Base-by-base conservation (phyloP, 352 stramenopile species). In the Phytophthora quininea region DNA sequence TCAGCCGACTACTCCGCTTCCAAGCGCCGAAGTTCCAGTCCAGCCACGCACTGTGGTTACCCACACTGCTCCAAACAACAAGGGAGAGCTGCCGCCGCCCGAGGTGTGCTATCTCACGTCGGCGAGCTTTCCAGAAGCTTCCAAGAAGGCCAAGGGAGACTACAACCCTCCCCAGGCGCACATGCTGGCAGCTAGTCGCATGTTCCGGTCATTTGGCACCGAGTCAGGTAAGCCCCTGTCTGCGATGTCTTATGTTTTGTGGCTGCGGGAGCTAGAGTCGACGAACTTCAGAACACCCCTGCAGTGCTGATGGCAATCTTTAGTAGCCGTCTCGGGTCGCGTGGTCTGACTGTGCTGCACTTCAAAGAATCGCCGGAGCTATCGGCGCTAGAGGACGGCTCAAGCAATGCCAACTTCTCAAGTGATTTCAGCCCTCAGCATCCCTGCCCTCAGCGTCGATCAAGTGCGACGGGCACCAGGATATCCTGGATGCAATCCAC, bases 271-370 rank as follows among this genome's bases (percentile, higher is more conserved):
- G 42, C 33, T 48, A 46, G 43, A 51, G 15, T 54, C 48, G 30
- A 15, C 61, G 6, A 24, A 27, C 14, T 67, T 67, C 58, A 58
- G n/a, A 37, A 47, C 35, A 51, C 57, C 3, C 57, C 38, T 4
- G 37, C 45, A 1, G 64, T 67, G n/a, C 35, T 71, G 30, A 66
- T 66, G 45, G 46, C 50, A 4, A 42, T 71, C 1, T 63, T 71
- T 24, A 54, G 40, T 6, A 51, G 62, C 12, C 48, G 62, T 19
- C 31, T 70, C 15, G 62, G 49, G 6, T 60, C 50, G 2, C 8
- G 63, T 24, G 54, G 63, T 0, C 46, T 62, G 56, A 63, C 50
- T 0, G 30, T 67, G 1, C 24, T 67, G 15, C 51, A 62, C 33
- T 67, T 63, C 46, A 35, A 47, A 3, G 56, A 71, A 19, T 4